These are phyloP conservation scores for Xerocomellus intermedius DNA, from an alignment of 768 basidiomycete genomes.

Conservation along the genomic window DNA sequence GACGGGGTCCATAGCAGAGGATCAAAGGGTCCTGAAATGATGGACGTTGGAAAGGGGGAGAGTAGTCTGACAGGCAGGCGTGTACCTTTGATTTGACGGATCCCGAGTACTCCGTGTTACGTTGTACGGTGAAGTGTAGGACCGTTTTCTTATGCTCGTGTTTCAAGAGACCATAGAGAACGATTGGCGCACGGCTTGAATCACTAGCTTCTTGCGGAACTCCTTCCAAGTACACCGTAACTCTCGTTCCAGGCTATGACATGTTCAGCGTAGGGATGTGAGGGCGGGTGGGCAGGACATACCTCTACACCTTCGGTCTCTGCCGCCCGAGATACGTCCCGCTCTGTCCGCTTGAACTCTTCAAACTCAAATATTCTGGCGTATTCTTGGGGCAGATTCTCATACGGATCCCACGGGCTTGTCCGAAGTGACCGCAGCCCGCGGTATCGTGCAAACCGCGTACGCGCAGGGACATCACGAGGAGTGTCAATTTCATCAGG, in stretches of 20 bases:
- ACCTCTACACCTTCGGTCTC: constrained; percentile 76
- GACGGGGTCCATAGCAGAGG: constrained; percentile 84
- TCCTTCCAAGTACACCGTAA: constrained; percentile 71
- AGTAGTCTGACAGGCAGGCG: background rate
- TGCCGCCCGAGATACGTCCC: constrained; percentile 62
- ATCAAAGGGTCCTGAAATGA: constrained; percentile 73
- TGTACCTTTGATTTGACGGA: constrained; percentile 88
- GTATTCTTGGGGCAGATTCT: constrained; percentile 93
- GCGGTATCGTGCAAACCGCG: constrained; percentile 88
- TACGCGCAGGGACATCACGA: constrained; percentile 71
- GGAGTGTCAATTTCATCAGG: constrained; percentile 98
- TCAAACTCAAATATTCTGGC: constrained; percentile 96
- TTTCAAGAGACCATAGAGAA: constrained; percentile 80
- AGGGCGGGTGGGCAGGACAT: constrained; percentile 17
- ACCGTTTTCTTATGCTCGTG: constrained; percentile 97
- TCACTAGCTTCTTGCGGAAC: constrained; percentile 61
- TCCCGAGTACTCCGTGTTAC: constrained; percentile 91
- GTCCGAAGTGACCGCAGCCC: constrained; percentile 91
- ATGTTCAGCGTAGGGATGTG: background rate
- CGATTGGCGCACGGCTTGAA: constrained; percentile 46
- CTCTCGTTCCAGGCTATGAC: constrained; percentile 73
- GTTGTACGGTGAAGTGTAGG: constrained; percentile 87
- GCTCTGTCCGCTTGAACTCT: constrained; percentile 85
- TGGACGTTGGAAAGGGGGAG: background rate
- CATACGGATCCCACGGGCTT: constrained; percentile 96